Evolutionary conservation across 768 basidiomycete genomes (phyloP), one percentile per base, ranked within the genome.

Genomic region (Leccinum barrowsii): DNA sequence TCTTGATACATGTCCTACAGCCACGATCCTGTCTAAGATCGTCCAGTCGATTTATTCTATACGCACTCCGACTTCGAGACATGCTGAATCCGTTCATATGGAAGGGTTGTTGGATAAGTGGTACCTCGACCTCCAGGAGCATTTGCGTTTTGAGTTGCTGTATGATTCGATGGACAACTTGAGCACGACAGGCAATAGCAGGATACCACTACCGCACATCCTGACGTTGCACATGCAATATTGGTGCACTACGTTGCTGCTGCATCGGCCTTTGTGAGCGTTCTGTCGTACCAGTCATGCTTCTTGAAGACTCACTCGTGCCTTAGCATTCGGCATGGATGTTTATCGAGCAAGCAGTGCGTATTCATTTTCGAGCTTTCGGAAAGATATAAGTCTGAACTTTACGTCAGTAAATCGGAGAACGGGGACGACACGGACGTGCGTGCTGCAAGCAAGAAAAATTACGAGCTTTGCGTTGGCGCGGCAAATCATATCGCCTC

Each of bases 171-270:
- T 70, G 57, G 82, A 69, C 12, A 68, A 63, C 35, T 58, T 61
- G 56, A 59, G 54, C 19, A 47, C 58, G 28, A 59, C 52, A 19
- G 46, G 44, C 4, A 49, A 24, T 73, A 68, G 71, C 72, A 19
- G 72, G 15, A 68, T 76, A 19, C 82, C 82, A 6, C 79, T 80
- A 2, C 88, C 89, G 4, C 85, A 89, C 62, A 73, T 89, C 24
- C 73, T 92, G 56, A 87, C 86, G 42, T 74, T 92, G 52, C 90
- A 92, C 67, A 87, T 92, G 89, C 87, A 90, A 65, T 92, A 91
- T 66, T 92, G 90, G 90, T 89, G 87, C 67, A 82, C 88, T 11
- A 83, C 86, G 22, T 69, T 92, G 32, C 67, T 92, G 28, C 73
- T 92, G 52, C 89, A 92, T 70, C 82, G 90, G 17, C 90, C 90